Evolutionary conservation across 257 asterid species (phyloP).

Genomic region (Solanum boliviense): DNA sequence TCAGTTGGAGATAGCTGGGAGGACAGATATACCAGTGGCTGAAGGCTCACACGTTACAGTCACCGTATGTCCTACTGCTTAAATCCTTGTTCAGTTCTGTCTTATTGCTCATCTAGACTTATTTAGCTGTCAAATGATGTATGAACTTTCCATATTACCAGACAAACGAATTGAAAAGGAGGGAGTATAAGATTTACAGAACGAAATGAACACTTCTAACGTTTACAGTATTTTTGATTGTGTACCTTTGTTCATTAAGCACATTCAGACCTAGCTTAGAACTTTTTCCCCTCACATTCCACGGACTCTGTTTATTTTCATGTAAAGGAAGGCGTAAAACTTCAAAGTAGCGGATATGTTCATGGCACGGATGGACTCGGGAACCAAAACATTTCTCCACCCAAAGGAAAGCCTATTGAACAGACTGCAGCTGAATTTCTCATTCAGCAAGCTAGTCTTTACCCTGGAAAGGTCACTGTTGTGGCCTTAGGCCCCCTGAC

Average conservation of each 20-base stretch:
- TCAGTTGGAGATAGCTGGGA: slow-evolving; percentile 87
- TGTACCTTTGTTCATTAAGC: neutral
- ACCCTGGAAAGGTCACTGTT: slow-evolving; percentile 79
- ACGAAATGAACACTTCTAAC: neutral
- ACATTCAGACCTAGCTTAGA: neutral
- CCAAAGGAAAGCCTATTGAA: slow-evolving; percentile 68
- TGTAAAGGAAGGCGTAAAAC: slow-evolving; percentile 83
- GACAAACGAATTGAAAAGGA: too few relatives aligned
- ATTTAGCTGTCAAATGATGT: too few relatives aligned
- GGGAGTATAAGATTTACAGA: too few relatives aligned
- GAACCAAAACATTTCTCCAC: slow-evolving; percentile 88
- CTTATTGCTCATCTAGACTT: too few relatives aligned
- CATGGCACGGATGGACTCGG: slow-evolving; percentile 98
- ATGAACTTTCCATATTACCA: too few relatives aligned
- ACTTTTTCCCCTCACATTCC: neutral
- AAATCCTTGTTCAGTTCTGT: neutral
- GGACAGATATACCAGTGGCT: slow-evolving; percentile 92
- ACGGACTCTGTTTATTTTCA: neutral
- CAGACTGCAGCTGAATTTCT: slow-evolving; percentile 77
- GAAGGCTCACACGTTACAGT: slow-evolving; percentile 95
- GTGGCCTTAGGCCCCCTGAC: slow-evolving; percentile 95
- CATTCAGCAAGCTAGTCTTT: slow-evolving; percentile 46
- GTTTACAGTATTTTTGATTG: neutral
- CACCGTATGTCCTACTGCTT: slow-evolving; percentile 44
- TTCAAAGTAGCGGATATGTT: slow-evolving; percentile 77